phyloP scores from a whole-genome alignment of 169 alveolate genomes.

The Theileria equi region DNA sequence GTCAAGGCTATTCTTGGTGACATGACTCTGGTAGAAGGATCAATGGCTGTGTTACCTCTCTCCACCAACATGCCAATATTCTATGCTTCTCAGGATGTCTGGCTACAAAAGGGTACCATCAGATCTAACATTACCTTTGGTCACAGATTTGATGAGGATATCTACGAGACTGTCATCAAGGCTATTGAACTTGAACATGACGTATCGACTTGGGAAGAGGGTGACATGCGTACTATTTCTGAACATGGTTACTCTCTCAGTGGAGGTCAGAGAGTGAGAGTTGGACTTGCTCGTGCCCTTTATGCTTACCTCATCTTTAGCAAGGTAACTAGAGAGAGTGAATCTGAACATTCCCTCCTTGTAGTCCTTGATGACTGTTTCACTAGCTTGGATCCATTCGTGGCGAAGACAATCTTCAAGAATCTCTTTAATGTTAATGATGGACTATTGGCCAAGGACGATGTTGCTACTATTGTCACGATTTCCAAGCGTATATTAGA shows the following conservation, averaged over 20 bases:
- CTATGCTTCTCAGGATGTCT: slow-evolving; percentile 58
- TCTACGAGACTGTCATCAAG: slow-evolving; percentile 17
- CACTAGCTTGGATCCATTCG: slow-evolving; percentile 35
- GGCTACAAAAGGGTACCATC: slow-evolving; percentile 49
- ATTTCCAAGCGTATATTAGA: slow-evolving; percentile 1
- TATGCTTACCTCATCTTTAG: slow-evolving; percentile 66
- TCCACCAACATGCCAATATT: slow-evolving; percentile 52
- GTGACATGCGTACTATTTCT: slow-evolving; percentile 46
- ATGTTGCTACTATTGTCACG: slow-evolving; percentile 31
- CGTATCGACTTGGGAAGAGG: slow-evolving; percentile 48
- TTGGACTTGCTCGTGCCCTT: slow-evolving; percentile 89
- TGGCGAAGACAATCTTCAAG: slow-evolving; percentile 59
- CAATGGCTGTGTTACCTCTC: slow-evolving; percentile 57
- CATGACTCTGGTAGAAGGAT: slow-evolving; percentile 46
- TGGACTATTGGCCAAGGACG: slow-evolving; percentile 42
- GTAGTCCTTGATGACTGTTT: slow-evolving; percentile 44
- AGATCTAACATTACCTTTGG: slow-evolving; percentile 44
- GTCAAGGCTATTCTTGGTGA: slow-evolving; percentile 48
- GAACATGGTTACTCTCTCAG: slow-evolving; percentile 68
- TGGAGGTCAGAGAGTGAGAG: slow-evolving; percentile 92
- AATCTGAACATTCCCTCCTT: slow-evolving; percentile 52
- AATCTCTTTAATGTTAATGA: slow-evolving; percentile 53
- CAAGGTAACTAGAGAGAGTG: slow-evolving; percentile 36
- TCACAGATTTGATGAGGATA: slow-evolving; percentile 29
- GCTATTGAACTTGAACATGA: slow-evolving; percentile 42